These are phyloP conservation scores for Penicillium sp. DNA, from an alignment of 2,329 filamentous ascomycete genomes.

Conservation along the genomic window DNA sequence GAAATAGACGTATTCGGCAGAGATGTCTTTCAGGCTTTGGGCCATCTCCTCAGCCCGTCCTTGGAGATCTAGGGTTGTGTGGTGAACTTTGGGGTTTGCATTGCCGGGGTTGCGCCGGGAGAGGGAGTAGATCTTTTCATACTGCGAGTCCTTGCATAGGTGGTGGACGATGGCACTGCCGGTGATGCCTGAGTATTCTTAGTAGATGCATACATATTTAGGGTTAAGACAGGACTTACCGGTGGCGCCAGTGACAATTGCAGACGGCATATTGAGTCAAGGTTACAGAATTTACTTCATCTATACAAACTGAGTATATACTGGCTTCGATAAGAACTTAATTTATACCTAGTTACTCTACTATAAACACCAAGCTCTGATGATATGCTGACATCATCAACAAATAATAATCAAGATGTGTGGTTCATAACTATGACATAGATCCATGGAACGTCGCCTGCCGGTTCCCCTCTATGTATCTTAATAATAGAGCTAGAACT, in stretches of 20 bases:
- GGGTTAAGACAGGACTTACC: conserved; percentile 15
- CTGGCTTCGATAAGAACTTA: no score
- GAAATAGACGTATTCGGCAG: conserved; percentile 43
- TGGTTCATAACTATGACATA: no score
- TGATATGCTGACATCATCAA: no score
- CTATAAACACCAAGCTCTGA: no score
- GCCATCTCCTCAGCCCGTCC: conserved; percentile 34
- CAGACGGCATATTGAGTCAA: conserved; percentile 22
- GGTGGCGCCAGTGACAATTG: conserved; percentile 29
- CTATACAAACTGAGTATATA: no score
- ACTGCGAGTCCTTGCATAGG: conserved; percentile 33
- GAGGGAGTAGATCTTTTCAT: conserved; percentile 34
- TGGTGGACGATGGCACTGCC: conserved; percentile 39
- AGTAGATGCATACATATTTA: background rate
- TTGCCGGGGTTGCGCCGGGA: conserved; percentile 38
- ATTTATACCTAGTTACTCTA: no score
- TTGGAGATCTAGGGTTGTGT: conserved; percentile 38
- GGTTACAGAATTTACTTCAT: no score
- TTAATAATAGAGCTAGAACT: no score
- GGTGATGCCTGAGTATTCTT: conserved; percentile 32
- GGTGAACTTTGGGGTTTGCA: conserved; percentile 33
- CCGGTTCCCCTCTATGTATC: no score
- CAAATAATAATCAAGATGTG: no score
- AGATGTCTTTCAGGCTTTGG: conserved; percentile 30
- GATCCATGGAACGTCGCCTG: no score